Percentiles rank a stretch among this genome's conserved stretches.
These are phyloP conservation scores for Pterula multifida DNA, from an alignment of 1,284 basidiomycete genomes.

Conservation along the genomic window DNA sequence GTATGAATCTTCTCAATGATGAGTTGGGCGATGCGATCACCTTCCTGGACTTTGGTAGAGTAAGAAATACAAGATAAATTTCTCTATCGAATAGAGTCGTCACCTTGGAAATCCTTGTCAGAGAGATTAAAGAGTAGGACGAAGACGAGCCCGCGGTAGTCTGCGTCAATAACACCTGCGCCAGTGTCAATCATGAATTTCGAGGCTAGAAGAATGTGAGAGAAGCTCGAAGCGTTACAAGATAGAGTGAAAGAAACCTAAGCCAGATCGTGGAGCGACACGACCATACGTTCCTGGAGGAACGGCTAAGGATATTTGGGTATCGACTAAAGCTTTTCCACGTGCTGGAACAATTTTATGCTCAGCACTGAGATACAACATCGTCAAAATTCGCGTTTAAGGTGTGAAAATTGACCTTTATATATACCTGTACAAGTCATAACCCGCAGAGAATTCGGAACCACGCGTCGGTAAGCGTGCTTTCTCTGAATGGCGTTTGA, in stretches of 20 bases:
- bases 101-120: conserved; percentile 52
- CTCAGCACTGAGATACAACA: conserved; percentile 67
- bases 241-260: conserved; percentile 32
- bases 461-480: conserved; percentile 85
- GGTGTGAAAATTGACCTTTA: background rate
- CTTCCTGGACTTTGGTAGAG: conserved; percentile 36
- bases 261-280: conserved; percentile 58
- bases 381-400: background rate
- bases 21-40: conserved; percentile 65
- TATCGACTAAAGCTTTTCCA: conserved; percentile 69
- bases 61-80: background rate
- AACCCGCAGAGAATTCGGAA: conserved; percentile 79
- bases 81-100: conserved; percentile 3
- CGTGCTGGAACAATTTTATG: conserved; percentile 68
- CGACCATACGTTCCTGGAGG: conserved; percentile 65
- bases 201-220: conserved; percentile 29
- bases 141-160: conserved; percentile 61
- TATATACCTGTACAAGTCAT: conserved; percentile 85
- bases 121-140: conserved; percentile 67
- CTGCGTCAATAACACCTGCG: conserved; percentile 66
- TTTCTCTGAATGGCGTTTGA: conserved; percentile 77
- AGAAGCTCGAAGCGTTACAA: background rate
- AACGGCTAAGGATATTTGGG: conserved; percentile 58
- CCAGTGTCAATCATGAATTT: conserved; percentile 71
- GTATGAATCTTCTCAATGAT: conserved; percentile 61